These are phyloP conservation scores for Penicillium pancosmium DNA, from an alignment of 495 filamentous ascomycete genomes.

Conservation along the genomic window DNA sequence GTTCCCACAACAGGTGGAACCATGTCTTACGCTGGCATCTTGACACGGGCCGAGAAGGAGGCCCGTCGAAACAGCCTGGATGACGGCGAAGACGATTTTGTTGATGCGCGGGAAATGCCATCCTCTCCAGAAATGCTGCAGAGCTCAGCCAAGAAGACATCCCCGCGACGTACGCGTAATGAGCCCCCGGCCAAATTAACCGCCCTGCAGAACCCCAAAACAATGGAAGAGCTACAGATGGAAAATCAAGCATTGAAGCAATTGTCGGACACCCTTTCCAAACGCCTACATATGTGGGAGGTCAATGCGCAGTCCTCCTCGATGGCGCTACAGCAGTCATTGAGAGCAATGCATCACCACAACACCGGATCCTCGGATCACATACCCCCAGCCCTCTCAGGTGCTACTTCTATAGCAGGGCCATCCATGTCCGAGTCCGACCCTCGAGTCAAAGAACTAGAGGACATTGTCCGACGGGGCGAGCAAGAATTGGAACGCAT, in stretches of 20 bases:
- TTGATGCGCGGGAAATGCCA: constrained; percentile 80
- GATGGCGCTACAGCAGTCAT: constrained; percentile 77
- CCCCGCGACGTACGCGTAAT: constrained; percentile 20
- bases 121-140: constrained; percentile 51
- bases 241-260: constrained; percentile 78
- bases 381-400: constrained; percentile 26
- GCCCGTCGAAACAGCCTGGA: constrained; percentile 51
- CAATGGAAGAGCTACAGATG: constrained; percentile 78
- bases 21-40: constrained; percentile 83
- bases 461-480: constrained; percentile 46
- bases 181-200: constrained; percentile 30
- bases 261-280: constrained; percentile 75
- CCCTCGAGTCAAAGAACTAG: constrained; percentile 49
- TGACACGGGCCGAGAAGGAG: constrained; percentile 72
- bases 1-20: constrained; percentile 90
- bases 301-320: constrained; percentile 78
- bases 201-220: constrained; percentile 49
- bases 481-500: constrained; percentile 59
- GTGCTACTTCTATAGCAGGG: constrained; percentile 28
- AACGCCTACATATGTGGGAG: constrained; percentile 82
- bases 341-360: constrained; percentile 66
- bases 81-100: constrained; percentile 76
- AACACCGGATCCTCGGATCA: constrained; percentile 42
- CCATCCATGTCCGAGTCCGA: constrained; percentile 36
- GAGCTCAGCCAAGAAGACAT: constrained; percentile 30